Evolutionary conservation across 805 yeast species (phyloP).

Genomic region (Starmerella tilneyi): DNA sequence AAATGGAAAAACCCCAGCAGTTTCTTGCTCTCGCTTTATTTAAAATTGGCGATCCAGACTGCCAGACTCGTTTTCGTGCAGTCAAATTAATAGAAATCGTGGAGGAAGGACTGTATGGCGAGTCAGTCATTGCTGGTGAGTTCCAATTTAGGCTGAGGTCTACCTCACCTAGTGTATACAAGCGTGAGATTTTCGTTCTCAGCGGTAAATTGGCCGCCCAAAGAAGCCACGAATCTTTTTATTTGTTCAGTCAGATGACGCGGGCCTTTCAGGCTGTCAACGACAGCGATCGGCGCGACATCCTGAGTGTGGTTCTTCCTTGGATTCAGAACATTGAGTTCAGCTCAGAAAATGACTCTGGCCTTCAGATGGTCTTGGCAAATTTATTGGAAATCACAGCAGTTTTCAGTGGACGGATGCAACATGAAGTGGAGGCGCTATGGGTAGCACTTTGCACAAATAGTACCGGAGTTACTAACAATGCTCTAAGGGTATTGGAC

Average conservation of each 20-base stretch:
- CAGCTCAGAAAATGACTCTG: constrained; percentile 27
- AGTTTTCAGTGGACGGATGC: constrained; percentile 59
- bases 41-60: constrained; percentile 64
- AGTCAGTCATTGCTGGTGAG: constrained; percentile 41
- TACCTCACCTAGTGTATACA: constrained; percentile 70
- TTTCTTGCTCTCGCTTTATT: constrained; percentile 65
- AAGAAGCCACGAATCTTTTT: constrained; percentile 50
- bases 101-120: constrained; percentile 50
- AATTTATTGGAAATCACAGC: constrained; percentile 70
- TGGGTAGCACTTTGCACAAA: constrained; percentile 92
- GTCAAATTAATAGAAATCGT: constrained; percentile 56
- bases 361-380: constrained; percentile 21
- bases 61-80: constrained; percentile 60
- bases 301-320: constrained; percentile 70
- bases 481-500: constrained; percentile 60
- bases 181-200: constrained; percentile 70
- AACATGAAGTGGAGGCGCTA: constrained; percentile 81
- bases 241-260: constrained; percentile 62
- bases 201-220: constrained; percentile 58
- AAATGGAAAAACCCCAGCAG: constrained; percentile 43
- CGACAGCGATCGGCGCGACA: constrained; percentile 57
- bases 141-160: constrained; percentile 65
- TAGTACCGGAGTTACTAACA: constrained; percentile 41
- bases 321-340: constrained; percentile 85
- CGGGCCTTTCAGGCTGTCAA: constrained; percentile 54